Evolutionary conservation across 2,329 filamentous ascomycete species (phyloP).

Genomic region (Colletotrichum agaves): DNA sequence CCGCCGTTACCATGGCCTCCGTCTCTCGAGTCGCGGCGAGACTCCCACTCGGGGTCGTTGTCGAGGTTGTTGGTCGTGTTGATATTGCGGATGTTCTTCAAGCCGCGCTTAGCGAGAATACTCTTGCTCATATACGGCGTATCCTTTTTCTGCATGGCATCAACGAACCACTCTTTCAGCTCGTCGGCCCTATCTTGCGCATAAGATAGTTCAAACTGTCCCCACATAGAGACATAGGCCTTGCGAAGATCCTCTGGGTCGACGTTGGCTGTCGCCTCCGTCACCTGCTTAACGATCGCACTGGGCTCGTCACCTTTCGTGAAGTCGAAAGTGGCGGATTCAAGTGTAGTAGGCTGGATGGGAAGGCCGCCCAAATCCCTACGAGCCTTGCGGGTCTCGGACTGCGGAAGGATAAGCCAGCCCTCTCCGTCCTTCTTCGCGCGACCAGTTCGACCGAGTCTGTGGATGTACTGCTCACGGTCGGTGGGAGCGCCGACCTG

Average conservation of each 20-base stretch:
- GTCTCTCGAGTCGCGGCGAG: slow-evolving; percentile 1
- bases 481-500: slow-evolving; percentile 74
- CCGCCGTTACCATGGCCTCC: slow-evolving; percentile 32
- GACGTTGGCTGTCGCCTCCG: slow-evolving; percentile 53
- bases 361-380: slow-evolving; percentile 68
- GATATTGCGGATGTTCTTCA: slow-evolving; percentile 46
- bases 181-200: slow-evolving; percentile 54
- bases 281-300: slow-evolving; percentile 46
- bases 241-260: slow-evolving; percentile 42
- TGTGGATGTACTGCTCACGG: slow-evolving; percentile 80
- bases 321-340: slow-evolving; percentile 63
- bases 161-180: slow-evolving; percentile 63
- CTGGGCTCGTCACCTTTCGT: not conserved
- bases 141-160: slow-evolving; percentile 62
- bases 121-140: slow-evolving; percentile 40
- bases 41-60: too few relatives aligned
- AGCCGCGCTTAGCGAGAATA: slow-evolving; percentile 44
- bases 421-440: slow-evolving; percentile 79
- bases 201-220: slow-evolving; percentile 49
- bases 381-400: slow-evolving; percentile 62
- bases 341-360: slow-evolving; percentile 66
- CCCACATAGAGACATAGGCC: slow-evolving; percentile 69
- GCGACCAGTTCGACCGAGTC: slow-evolving; percentile 80
- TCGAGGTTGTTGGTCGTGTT: slow-evolving; percentile 43
- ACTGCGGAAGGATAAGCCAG: slow-evolving; percentile 70